Evolutionary conservation across 345 rosid species (phyloP), one percentile per base, ranked within the genome.

Genomic region (Isatis tinctoria): DNA sequence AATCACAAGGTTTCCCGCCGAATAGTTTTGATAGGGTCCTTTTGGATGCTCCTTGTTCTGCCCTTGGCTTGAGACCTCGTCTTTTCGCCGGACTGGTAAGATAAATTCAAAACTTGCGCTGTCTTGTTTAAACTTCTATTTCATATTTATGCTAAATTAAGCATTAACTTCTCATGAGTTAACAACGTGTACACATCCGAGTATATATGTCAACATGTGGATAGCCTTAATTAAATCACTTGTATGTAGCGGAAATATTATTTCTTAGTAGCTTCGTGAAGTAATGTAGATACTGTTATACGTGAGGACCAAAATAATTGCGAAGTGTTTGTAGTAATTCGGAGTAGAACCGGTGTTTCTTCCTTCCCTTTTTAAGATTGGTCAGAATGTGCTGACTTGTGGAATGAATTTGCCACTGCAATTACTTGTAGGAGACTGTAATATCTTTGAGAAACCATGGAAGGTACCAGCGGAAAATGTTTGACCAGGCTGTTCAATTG

Each of bases 41-140:
- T 78, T 91, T 95, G 47, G 99, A 95, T 74, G 97, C 97, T 78
- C 99, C 99, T n/a, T 95, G 99, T 72, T 92, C 99, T 74, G 98
- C 99, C 79, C 99, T 95, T 79, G 98, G 98, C 69, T 83, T 92
- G 85, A 85, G 99, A 74, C 99, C 99, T 65, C 84, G 98, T 48
- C 91, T 95, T 59, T 95, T 89, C 75, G 83, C 89, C 73, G 90
- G 86, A 51, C 86, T 92, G 98, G 99, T 95, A 87, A 28, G 81
- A 61, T 32, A 1, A 49, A 47, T 37, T 20, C 59, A 16, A 52
- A 32, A 57, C 47, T 26, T 52, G 59, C 2, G 11, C 52, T 30
- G 53, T 27, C 40, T 48, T 47, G 35, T 35, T 35, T 57, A 4
- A 27, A 24, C 30, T 75, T 67, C 18, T 17, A 16, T 67, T 60